Evolutionary conservation across 768 basidiomycete genomes (phyloP), one percentile per base, ranked within the genome.

Genomic region (Tephrocybe sp.): DNA sequence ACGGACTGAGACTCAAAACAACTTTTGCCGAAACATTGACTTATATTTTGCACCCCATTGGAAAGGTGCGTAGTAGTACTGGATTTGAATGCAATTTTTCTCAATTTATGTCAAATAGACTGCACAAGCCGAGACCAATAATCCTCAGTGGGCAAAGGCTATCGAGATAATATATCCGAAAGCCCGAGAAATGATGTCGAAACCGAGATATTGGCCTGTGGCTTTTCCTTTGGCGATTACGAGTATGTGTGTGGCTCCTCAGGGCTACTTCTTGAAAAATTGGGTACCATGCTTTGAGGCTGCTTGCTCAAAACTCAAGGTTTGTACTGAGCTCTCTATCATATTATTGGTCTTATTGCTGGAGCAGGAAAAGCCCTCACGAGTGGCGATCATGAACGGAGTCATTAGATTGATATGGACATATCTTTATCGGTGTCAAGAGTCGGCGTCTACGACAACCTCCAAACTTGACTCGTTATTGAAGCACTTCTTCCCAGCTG

Each of bases 111-210:
- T 22, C 47, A 31, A 30, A 19, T 45, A 94, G 89, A 95, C 88
- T 31, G 95, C 92, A 0, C 92, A 94, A 69, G 94, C 92, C 5
- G 94, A 98, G 69, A 93, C 95, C 41, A 97, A 97, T 59, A 88
- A 95, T 65, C 94, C 94, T 0, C 78, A 89, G 57, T 98, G 94
- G 94, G 91, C 87, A 5, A 92, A 91, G 63, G 93, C 94, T 0
- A 88, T 94, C 25, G 87, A 93, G 63, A 72, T 78, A 11, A 90
- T 95, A 27, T 85, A 84, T 63, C 87, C 88, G 2, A 90, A 87
- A 61, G 88, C 89, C 2, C 78, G 80, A 53, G 89, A 91, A 47
- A 87, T 94, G 86, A 84, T 89, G 74, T 71, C 77, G 31, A 96
- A 96, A 65, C 89, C 87, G 8, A 82, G 92, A 16, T 97, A 97